Percentiles rank a stretch among this genome's conserved stretches.
These are phyloP conservation scores for Podospora conica DNA, from an alignment of 495 filamentous ascomycete genomes.

Conservation along the genomic window DNA sequence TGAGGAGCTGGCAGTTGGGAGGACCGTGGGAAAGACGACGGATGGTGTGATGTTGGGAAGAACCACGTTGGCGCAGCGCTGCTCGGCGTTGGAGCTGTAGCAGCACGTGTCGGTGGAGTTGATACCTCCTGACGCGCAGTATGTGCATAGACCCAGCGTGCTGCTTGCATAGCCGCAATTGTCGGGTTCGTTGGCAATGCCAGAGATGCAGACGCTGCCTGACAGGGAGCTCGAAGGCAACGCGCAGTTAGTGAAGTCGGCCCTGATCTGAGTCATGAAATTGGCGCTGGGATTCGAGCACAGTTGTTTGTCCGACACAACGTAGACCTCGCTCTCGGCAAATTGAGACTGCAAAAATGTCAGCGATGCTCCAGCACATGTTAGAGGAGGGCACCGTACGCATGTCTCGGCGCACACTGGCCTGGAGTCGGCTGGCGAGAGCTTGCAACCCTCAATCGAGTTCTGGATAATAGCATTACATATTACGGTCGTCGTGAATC, in stretches of 20 bases:
- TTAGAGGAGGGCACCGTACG: slow-evolving; percentile 39
- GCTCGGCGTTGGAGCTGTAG: slow-evolving; percentile 65
- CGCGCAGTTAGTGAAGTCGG: slow-evolving; percentile 88
- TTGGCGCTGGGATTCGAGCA: slow-evolving; percentile 59
- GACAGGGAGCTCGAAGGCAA: slow-evolving; percentile 70
- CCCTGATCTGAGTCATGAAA: slow-evolving; percentile 71
- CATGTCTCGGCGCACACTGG: slow-evolving; percentile 91
- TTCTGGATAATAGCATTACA: slow-evolving; percentile 95
- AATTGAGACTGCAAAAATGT: slow-evolving; percentile 59
- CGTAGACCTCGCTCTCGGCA: slow-evolving; percentile 80
- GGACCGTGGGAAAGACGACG: slow-evolving; percentile 57
- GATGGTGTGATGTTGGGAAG: slow-evolving; percentile 69
- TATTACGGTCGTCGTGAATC: slow-evolving; percentile 85
- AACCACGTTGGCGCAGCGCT: slow-evolving; percentile 62
- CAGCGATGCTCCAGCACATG: slow-evolving; percentile 14
- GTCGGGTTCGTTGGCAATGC: slow-evolving; percentile 69
- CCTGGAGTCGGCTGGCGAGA: slow-evolving; percentile 54
- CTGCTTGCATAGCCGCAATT: slow-evolving; percentile 86
- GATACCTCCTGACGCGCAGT: slow-evolving; percentile 72
- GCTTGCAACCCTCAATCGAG: slow-evolving; percentile 64
- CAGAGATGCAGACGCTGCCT: slow-evolving; percentile 66
- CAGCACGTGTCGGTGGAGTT: slow-evolving; percentile 97
- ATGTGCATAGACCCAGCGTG: slow-evolving; percentile 76
- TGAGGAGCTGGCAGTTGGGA: slow-evolving; percentile 38
- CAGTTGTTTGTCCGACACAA: slow-evolving; percentile 64